Base-by-base conservation (phyloP, 2,329 filamentous ascomycete genomes). In the Capronia americana region DNA sequence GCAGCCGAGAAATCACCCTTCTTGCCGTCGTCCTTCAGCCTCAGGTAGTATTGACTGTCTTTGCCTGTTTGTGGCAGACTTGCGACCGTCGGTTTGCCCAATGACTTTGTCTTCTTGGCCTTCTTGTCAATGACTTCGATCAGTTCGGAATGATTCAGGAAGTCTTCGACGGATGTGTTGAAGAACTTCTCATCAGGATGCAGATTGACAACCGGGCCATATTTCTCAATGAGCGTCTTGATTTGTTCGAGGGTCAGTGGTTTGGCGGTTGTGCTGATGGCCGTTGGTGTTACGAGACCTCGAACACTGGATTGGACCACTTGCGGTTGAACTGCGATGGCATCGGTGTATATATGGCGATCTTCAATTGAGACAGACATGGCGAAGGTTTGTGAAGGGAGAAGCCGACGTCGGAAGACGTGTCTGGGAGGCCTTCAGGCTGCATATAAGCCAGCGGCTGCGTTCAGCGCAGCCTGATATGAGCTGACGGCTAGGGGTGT, bases 81-180 rank as follows among this genome's bases (percentile, higher is more conserved):
- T 5, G 44, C 41, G 7, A 28, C 38, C 20, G 34, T 56, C 8
- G 60, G 59, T 24, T 59, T 54, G 32, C 61, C 46, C 24, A 38
- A 28, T 17, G 50, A 20, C 26, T 57, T 61, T 14, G 55, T 54
- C 46, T 66, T 63, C 26, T 66, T 66, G 32, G 55, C 57, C 28
- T 55, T 55, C 28, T 55, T 55, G 53, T 55, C 53, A 14, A 55
- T 11, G 23, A 55, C 53, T 34, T 60, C 57, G 26, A 66, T 55
- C 20, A 66, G 20, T n/a, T 55, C 57, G 38, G 51, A 63, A 46
- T 66, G 64, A 8, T 14, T 32, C 20, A 66, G 51, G 10, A 66
- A 66, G 20, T 66, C 60, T 60, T 66, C 64, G 48, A 66, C 26
- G 5, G 64, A 66, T 3, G 64, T 63, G 28, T 59, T 59, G n/a